Conservation (phyloP, 75 land plant species). For the Cupressus sempervirens region DNA sequence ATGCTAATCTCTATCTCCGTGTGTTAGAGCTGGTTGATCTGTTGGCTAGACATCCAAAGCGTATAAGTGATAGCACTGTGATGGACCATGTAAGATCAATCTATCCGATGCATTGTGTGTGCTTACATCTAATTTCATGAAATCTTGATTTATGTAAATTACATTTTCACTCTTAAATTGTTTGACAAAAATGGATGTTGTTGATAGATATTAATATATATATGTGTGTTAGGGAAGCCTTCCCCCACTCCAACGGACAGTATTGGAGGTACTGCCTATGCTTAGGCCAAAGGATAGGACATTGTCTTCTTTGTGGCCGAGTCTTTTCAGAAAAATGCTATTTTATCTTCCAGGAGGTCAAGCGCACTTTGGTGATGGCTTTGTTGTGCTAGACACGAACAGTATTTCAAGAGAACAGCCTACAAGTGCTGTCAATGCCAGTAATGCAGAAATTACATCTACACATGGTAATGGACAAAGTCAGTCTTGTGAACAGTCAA, state of each 20-base stretch:
- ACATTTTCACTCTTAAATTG: background rate
- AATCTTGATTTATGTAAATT: background rate
- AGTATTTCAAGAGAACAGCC: background rate
- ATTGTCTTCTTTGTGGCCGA: conserved; percentile 67
- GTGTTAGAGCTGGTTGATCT: conserved; percentile 52
- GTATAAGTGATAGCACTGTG: conserved; percentile 38
- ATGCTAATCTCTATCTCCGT: conserved; percentile 50
- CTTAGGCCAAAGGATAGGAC: conserved; percentile 56
- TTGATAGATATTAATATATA: background rate
- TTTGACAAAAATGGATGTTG: background rate
- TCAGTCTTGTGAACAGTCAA: background rate
- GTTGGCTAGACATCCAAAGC: conserved; percentile 37
- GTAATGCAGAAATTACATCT: background rate
- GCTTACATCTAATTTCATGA: conserved; percentile 1
- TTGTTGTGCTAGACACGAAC: conserved; percentile 10
- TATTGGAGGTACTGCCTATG: conserved; percentile 73
- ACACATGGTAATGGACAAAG: conserved; percentile 8
- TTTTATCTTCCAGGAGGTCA: conserved; percentile 50
- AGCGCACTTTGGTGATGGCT: conserved; percentile 15
- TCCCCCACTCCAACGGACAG: conserved; percentile 64
- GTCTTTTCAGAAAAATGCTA: conserved; percentile 48
- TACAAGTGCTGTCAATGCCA: background rate
- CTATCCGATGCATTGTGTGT: background rate
- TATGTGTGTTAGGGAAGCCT: conserved; percentile 42
- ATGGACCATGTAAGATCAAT: conserved; percentile 44